Evolutionary conservation across 1,139 yeast species (phyloP), one percentile per base, ranked within the genome.

Genomic region (Candida tropicalis): DNA sequence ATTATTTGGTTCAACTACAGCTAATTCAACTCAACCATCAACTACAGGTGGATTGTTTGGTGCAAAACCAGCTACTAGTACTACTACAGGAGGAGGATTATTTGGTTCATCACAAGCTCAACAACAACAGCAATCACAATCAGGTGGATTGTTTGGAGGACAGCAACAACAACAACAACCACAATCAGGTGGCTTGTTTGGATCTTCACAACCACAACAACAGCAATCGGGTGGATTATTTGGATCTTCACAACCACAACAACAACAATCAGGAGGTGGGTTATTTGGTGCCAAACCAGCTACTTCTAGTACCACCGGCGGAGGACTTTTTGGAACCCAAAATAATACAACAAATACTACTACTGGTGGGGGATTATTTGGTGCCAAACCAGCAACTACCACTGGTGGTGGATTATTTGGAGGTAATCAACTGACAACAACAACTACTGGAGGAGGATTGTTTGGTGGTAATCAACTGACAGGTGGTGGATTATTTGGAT

Each of bases 321-420:
- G 69, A 13, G 60, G 62, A 16, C 39, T 58, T 28, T 55, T 58
- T 49, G 63, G 61, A 20, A 43, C 24, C 35, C 50, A 46, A 38
- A 26, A 40, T 17, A 38, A 35, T 20, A 17, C 40, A 28, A 17
- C 40, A 32, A 38, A 16, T 25, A 35, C 46, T 34, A 17, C 41
- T n/a, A 34, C 37, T 34, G 32, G 28, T 6, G 39, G 39, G n/a
- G 39, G 39, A 10, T 36, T 36, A 9, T 36, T 36, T 36, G 39
- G 38, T 11, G 32, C 26, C 7, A 26, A 40, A 13, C 43, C 42
- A 33, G 41, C 39, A 35, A 43, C 47, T 27, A 49, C 41, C 9
- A 43, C 42, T 22, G 53, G 48, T 16, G 61, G 65, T 11, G 65
- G 66, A 1, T 47, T 59, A 10, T 61, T 62, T 46, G 65, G 66